Base-by-base conservation (phyloP, 2,329 filamentous ascomycete genomes). In the Diaporthe sp. region DNA sequence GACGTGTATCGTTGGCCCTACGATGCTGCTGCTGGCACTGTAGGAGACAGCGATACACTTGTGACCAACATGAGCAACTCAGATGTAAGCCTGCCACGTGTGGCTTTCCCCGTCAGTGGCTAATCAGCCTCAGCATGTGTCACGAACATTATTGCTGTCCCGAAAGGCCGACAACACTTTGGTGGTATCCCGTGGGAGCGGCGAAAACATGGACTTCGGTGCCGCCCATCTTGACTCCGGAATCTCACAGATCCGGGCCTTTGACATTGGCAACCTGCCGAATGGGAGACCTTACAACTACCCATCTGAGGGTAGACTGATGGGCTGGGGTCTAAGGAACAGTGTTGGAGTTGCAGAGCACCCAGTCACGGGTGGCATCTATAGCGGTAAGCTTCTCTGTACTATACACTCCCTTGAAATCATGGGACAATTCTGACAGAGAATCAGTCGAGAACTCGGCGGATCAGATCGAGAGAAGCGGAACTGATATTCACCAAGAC, bases 311-410 rank as follows among this genome's bases (percentile, higher is more conserved):
- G 88, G 88, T 17, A 78, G 78, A 9, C 77, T 87, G 4, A 80
- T 89, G 6, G 88, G 91, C 22, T 94, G 92, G 92, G 93, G 93
- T 25, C 85, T 95, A 37, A 87, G 93, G 39, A 95, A 95, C 82
- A 91, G 90, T 4, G 92, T 94, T 4, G 93, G 93, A 19, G 83
- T 94, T 5, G 92, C 86, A 39, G 91, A 93, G 81, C 86, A 93
- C 74, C 87, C 85, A 4, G 74, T 80, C 10, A 86, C 86, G 2
- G 87, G 88, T 6, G 83, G 85, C 28, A 85, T 90, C 77, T 90
- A 87, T 84, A 85, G 85, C 9, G 65, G 65, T 55, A 69, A 19
- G 34, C 34, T 19, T 42, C 22, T 4, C 13, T 13, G 15, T 22
- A 17, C 42, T 10, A 19, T 22, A 5, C 31, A 3, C 12, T 19